Percentiles rank a stretch among this genome's conserved stretches.
Conservation (phyloP, 768 basidiomycete species). For the Hydnomerulius pinastri region DNA sequence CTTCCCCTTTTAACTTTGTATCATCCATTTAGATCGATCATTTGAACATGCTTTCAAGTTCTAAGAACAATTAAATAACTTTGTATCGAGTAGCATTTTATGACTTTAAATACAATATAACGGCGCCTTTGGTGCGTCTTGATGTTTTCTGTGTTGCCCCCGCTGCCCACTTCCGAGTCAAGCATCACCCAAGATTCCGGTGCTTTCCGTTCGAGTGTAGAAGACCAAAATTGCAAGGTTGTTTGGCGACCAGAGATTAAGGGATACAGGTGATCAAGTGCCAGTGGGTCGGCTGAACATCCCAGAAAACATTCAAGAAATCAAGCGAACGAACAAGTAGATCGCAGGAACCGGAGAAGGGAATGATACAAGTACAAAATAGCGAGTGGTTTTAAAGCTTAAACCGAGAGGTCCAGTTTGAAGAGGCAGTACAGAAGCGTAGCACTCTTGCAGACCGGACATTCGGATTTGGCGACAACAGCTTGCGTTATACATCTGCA, state of each 20-base stretch:
- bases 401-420: conserved; percentile 37
- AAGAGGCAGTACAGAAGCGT: conserved; percentile 52
- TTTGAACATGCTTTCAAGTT: not conserved
- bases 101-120: not conserved
- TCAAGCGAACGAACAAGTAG: too few relatives aligned
- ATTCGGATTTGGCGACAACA: conserved; percentile 42
- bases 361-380: too few relatives aligned
- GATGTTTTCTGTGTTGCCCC: not conserved
- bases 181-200: not conserved
- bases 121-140: not conserved
- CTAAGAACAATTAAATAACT: not conserved
- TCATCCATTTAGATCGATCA: not conserved
- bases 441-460: too few relatives aligned
- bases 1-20: conserved; percentile 2
- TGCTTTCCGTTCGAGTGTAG: too few relatives aligned
- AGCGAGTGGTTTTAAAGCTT: not conserved
- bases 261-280: too few relatives aligned
- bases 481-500: conserved; percentile 50
- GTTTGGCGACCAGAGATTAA: too few relatives aligned
- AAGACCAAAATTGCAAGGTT: too few relatives aligned
- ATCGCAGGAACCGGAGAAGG: too few relatives aligned
- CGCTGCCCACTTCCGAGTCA: not conserved
- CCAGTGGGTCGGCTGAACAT: too few relatives aligned
- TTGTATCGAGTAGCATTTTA: conserved; percentile 2
- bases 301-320: too few relatives aligned